These are phyloP conservation scores for Murraya paniculata DNA, from an alignment of 345 rosid genomes.

Conservation along the genomic window DNA sequence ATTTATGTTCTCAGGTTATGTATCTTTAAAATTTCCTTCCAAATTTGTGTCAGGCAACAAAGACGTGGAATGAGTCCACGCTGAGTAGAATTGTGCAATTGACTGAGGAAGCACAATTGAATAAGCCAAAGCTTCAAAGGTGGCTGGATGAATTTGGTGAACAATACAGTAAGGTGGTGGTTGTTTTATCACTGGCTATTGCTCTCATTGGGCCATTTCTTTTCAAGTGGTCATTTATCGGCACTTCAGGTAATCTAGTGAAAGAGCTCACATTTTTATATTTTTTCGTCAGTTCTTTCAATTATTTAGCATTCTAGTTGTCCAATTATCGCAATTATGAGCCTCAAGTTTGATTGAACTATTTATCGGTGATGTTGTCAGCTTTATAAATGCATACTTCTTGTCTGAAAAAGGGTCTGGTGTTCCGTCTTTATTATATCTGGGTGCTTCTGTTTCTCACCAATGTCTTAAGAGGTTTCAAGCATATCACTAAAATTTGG, in stretches of 20 bases:
- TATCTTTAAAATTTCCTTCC: slow-evolving; percentile 9
- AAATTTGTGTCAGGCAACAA: slow-evolving; percentile 53
- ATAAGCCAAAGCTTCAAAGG: slow-evolving; percentile 89
- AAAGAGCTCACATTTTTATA: slow-evolving; percentile 1
- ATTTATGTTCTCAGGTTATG: slow-evolving; percentile 9
- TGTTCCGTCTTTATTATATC: neutral
- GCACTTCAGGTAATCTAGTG: slow-evolving; percentile 66
- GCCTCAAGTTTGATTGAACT: neutral
- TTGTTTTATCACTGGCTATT: slow-evolving; percentile 68
- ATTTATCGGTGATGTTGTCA: neutral
- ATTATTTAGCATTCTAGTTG: neutral
- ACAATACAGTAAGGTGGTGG: slow-evolving; percentile 85
- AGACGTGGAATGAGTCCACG: slow-evolving; percentile 90
- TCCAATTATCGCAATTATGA: neutral
- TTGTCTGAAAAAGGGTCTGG: neutral
- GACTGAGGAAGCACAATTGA: slow-evolving; percentile 91
- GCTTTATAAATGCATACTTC: neutral
- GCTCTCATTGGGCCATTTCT: slow-evolving; percentile 84
- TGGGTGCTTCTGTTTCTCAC: slow-evolving; percentile 11
- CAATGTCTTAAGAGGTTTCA: neutral
- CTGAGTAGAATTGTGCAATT: slow-evolving; percentile 84
- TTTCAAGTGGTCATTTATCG: slow-evolving; percentile 90
- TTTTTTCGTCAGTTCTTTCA: neutral
- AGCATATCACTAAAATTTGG: neutral
- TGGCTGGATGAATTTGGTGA: slow-evolving; percentile 99